Base-by-base conservation (phyloP, 2,329 filamentous ascomycete genomes). In the Pyrenophora tritici-repentis region DNA sequence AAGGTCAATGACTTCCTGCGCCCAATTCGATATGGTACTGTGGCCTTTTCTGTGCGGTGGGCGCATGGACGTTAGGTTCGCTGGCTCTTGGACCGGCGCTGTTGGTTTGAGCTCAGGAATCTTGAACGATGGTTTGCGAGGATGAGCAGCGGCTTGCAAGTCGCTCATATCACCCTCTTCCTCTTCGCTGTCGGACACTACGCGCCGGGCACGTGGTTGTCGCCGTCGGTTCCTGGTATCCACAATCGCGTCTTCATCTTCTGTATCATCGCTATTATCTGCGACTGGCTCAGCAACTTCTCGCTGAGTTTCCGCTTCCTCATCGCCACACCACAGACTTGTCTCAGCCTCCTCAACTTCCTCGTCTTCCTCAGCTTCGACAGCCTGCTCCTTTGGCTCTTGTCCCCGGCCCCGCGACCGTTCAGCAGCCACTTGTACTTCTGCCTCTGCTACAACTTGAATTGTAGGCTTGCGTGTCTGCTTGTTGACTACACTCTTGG, bases 1-100 rank as follows among this genome's bases (percentile, higher is more conserved):
- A 38, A 73, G 44, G 18, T 74, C 70, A 33, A 73, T 61, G 12
- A 71, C 66, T 29, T 70, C 65, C 45, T 68, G 63, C 3, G 64
- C 63, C 63, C 66, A 71, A 14, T 64, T 67, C 6, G 63, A 68
- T 37, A 66, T 65, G 2, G 62, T 59, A 42, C 56, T 66, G 32
- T 63, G 55, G 8, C 58, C 68, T 29, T 71, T 70, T 22, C 50
- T 50, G 34, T 62, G 57, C 39, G 62, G 62, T 9, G 63, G 58
- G 41, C 57, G 52, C 55, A 63, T 59, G 2, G 64, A 66, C 3
- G 47, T 51, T n/a, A 63, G 38, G 9, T 60, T 47, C 12, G 60
- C 54, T 8, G 42, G 37, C 9, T 54, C 42, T 24, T 56, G 42
- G 14, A 29, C 18, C 29, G 29, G 31, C 14, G 18, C 16, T 20